A percentile compares a stretch with the other conserved stretches of the same genome.
Conservation (phyloP, 1,139 yeast genomes). For the Taphrina pruni region DNA sequence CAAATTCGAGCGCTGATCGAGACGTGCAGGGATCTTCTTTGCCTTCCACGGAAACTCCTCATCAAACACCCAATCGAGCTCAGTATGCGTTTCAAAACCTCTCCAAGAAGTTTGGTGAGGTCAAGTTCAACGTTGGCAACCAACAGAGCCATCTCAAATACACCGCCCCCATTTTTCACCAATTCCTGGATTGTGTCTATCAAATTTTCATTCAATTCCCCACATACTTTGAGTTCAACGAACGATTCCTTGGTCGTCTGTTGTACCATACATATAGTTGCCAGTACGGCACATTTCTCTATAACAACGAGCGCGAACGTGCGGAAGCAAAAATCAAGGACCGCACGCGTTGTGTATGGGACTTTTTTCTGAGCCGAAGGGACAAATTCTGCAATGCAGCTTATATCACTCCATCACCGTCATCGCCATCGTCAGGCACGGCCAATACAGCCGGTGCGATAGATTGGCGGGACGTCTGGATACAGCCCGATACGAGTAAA, state of each 20-base stretch:
- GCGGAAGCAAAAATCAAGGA: constrained; percentile 54
- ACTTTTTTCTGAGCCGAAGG: constrained; percentile 78
- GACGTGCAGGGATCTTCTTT: constrained; percentile 3
- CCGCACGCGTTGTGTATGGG: constrained; percentile 86
- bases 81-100: constrained; percentile 46
- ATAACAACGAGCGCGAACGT: constrained; percentile 73
- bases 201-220: constrained; percentile 79
- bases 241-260: constrained; percentile 79
- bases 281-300: constrained; percentile 89
- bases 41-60: constrained; percentile 1
- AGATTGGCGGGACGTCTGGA: constrained; percentile 56
- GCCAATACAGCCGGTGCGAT: constrained; percentile 46
- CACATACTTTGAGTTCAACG: constrained; percentile 78
- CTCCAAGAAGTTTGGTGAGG: constrained; percentile 40
- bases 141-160: constrained; percentile 53
- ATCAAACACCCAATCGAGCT: constrained; percentile 34
- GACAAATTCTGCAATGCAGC: constrained; percentile 68
- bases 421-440: neutral
- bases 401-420: constrained; percentile 51
- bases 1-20: constrained; percentile 42
- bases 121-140: constrained; percentile 47
- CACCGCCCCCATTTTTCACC: constrained; percentile 90
- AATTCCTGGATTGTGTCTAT: constrained; percentile 85
- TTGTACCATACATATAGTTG: constrained; percentile 90
- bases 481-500: constrained; percentile 70